Base-by-base conservation (phyloP, 2,329 filamentous ascomycete species). In the Aspergillus sp. region DNA sequence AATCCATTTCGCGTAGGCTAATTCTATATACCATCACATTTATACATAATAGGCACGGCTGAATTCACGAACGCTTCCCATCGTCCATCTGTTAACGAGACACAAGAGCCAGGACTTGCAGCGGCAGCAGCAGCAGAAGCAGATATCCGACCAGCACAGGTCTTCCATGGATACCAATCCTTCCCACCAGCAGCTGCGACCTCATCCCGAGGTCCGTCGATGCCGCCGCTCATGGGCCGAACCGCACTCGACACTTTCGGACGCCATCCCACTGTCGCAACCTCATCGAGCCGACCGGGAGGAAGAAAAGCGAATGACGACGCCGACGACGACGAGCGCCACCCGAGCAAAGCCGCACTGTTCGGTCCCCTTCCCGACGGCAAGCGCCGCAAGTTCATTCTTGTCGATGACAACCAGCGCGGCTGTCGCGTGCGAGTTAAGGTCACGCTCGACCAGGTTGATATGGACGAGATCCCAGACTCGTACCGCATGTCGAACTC, bases 381-480 rank as follows among this genome's bases (percentile, higher is more conserved):
- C 44, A 95, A 94, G 72, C 88, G 88, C 61, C 85, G 91, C 63
- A 97, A 96, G 69, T 97, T 97, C 68, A 95, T 97, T 57, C 80
- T 97, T 7, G 89, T 97, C 29, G 90, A 96, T 55, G 91, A 97
- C 65, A 83, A 81, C 44, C 85, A 89, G 52, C 84, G 88, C 33
- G 85, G 85, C 44, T 84, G 81, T 43, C 81, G 89, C 38, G 83
- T 96, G 1, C 83, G 91, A 10, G 90, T 97, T 41, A 85, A 90
- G 51, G 90, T 96, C 44, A 93, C 86, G 52, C 81, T 98, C n/a
- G 88, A 96, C 62, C 83, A 84, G 40, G 89, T 96, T 57, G 86
- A 96, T 64, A 94, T 93, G 73, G 85, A 90, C 60, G 91, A 97
- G 68, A 94, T 97, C 62, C 91, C 91, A 1, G 91, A 97, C 66